Evolutionary conservation across 163 green algal genomes (phyloP), one percentile per base, ranked within the genome.

Genomic region (Prototheca cutis): DNA sequence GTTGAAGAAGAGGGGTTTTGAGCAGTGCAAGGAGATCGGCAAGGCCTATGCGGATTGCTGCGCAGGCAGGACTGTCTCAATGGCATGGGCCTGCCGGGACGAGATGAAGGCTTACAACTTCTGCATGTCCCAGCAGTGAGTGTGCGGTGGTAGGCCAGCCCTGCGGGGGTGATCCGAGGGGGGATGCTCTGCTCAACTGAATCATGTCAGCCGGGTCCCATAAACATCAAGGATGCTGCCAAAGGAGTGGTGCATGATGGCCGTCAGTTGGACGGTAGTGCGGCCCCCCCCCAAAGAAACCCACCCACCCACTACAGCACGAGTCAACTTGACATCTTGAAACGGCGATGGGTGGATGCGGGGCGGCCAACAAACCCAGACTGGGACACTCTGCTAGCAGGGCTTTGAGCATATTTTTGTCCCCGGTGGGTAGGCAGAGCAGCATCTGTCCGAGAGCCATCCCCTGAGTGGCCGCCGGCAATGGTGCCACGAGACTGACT

Each of bases 11-110:
- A 58, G 58, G n/a, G 79, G 59, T 0, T 78, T 76, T 34, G 28
- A 66, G 4, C 70, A 75, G 53, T 86, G 79, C 59, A 33, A 24
- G 18, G 23, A 59, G 4, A 31, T 65, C 3, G 52, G 74, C 8
- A 55, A 54, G 17, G 65, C 68, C 1, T 86, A 83, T 55, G 77
- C 78, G 5, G 63, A 68, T 15, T 86, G 79, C 58, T 74, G 61
- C 29, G 25, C 52, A 23, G 75, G 68, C 0, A 59, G 77, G 4
- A 67, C 71, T 3, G 29, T 86, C 25, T 80, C 62, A 6, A 66
- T 77, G 32, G 74, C 39, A 3, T 85, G 77, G 76, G 65, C 71
- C 13, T 86, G 79, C 53, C 60, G 74, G 27, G 30, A 54, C 8
- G 71, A 81, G 30, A 66, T 81, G 49, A 57, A 40, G 1, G 65